Evolutionary conservation across 257 asterid species (phyloP), one percentile per base, ranked within the genome.

Genomic region (Plectranthus barbatus): DNA sequence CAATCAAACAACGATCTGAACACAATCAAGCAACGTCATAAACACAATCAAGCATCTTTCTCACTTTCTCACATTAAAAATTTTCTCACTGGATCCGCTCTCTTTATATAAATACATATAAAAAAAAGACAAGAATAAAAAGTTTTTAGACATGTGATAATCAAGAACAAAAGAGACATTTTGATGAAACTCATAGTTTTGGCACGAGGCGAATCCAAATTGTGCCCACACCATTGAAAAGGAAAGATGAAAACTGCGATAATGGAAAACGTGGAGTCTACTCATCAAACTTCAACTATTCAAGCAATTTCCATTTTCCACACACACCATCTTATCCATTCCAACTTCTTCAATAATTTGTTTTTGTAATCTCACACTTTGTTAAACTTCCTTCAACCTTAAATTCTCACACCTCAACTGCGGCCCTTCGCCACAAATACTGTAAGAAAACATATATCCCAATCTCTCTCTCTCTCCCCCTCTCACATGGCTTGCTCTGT

Each of bases 361-460:
- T n/a, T n/a, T n/a, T n/a, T n/a, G n/a, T n/a, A n/a, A 40, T 37
- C 29, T 67, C 31, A 50, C 42, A 60, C 66, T 29, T 23, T 2
- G 11, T 46, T 10, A 3, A 1, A 54, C 70, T 40, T 34, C 0
- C 9, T 41, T 15, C 42, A 31, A 66, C 78, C 64, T 76, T 77
- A 71, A 74, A 75, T 60, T 36, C 58, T 50, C n/a, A n/a, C 53
- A n/a, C 58, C n/a, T 51, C 7, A 62, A 46, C 78, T 53, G 83
- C 80, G 80, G 44, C 84, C 60, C 49, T 78, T 69, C 86, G 90
- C 86, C 82, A 68, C 85, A 77, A 50, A 50, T 56, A 13, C 8
- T n/a, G 41, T 23, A n/a, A 6, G 23, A 53, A 26, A 0, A 19
- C 12, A 51, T 1, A n/a, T n/a, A n/a, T n/a, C n/a, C n/a, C 57